Percentiles rank a stretch among this genome's conserved stretches.
phyloP scores from a whole-genome alignment of 768 basidiomycete genomes.

The Lenzites betulinus region DNA sequence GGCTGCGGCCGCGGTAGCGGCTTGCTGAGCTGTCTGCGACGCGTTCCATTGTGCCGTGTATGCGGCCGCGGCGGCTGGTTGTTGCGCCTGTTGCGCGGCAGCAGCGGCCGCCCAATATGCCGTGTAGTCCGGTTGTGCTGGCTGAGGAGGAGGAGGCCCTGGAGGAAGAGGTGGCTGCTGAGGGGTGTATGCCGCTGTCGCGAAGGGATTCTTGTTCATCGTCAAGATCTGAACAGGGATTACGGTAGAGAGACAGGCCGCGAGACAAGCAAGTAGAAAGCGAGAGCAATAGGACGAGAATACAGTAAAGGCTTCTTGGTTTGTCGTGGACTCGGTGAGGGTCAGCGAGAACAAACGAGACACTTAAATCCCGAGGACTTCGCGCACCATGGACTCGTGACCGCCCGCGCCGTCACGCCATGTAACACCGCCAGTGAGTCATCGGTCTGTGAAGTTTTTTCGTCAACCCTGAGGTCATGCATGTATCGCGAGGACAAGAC shows the following conservation, averaged over 20 bases:
- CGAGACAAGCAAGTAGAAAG: background rate
- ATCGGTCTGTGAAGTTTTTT: constrained; percentile 5
- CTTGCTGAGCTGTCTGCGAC: constrained; percentile 45
- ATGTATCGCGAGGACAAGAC: background rate
- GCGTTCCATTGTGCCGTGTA: constrained; percentile 71
- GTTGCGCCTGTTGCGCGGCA: constrained; percentile 50
- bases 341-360: constrained; percentile 12
- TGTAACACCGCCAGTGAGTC: constrained; percentile 10
- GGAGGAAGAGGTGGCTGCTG: constrained; percentile 79
- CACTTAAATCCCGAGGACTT: background rate
- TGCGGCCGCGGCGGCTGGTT: constrained; percentile 44
- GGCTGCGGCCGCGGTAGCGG: constrained; percentile 32
- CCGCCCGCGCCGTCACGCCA: constrained; percentile 7
- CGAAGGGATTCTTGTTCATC: constrained; percentile 88
- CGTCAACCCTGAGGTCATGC: background rate
- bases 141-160: constrained; percentile 74
- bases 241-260: background rate
- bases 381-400: background rate
- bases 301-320: constrained; percentile 8
- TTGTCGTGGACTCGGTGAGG: background rate
- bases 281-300: constrained; percentile 10
- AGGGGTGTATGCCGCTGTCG: constrained; percentile 65
- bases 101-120: constrained; percentile 74
- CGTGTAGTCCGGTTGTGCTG: constrained; percentile 69
- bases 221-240: constrained; percentile 6